Conservation (phyloP, 306 rosid species). For the Rubus idaeus region DNA sequence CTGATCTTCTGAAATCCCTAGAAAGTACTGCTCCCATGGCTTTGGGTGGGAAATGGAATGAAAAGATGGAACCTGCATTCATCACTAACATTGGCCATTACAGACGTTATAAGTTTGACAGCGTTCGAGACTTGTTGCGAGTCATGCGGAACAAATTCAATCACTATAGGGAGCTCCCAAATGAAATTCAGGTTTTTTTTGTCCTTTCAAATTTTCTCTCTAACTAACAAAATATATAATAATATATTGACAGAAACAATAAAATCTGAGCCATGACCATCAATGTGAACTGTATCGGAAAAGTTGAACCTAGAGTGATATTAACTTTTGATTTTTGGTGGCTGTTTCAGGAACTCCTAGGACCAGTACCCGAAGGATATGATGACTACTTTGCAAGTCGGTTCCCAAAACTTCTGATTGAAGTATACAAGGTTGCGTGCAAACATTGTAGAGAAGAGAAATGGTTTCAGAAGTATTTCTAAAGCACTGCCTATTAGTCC, state of each 20-base stretch:
- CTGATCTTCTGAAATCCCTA: slow-evolving; percentile 52
- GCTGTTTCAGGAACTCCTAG: slow-evolving; percentile 41
- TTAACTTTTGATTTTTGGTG: neutral
- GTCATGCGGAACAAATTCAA: slow-evolving; percentile 84
- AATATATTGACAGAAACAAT: neutral
- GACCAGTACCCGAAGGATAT: slow-evolving; percentile 43
- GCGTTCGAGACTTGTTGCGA: slow-evolving; percentile 76
- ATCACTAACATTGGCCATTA: slow-evolving; percentile 60
- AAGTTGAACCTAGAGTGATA: neutral
- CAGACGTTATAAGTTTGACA: slow-evolving; percentile 70
- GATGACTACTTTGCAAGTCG: slow-evolving; percentile 47
- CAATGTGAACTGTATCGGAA: neutral
- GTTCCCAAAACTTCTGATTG: slow-evolving; percentile 43
- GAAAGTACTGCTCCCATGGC: slow-evolving; percentile 58
- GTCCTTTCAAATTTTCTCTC: slow-evolving; percentile 1
- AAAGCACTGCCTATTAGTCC: slow-evolving; percentile 20
- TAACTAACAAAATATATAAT: neutral
- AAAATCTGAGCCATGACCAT: neutral
- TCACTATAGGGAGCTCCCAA: slow-evolving; percentile 81
- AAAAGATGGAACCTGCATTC: slow-evolving; percentile 64
- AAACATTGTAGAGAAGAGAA: slow-evolving; percentile 36
- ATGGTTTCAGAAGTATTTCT: slow-evolving; percentile 35
- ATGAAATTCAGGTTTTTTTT: slow-evolving; percentile 68
- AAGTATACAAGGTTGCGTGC: slow-evolving; percentile 42
- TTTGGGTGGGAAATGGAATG: slow-evolving; percentile 71